Evolutionary conservation across 2,329 filamentous ascomycete species (phyloP).

Genomic region (Fusarium haematococcum): DNA sequence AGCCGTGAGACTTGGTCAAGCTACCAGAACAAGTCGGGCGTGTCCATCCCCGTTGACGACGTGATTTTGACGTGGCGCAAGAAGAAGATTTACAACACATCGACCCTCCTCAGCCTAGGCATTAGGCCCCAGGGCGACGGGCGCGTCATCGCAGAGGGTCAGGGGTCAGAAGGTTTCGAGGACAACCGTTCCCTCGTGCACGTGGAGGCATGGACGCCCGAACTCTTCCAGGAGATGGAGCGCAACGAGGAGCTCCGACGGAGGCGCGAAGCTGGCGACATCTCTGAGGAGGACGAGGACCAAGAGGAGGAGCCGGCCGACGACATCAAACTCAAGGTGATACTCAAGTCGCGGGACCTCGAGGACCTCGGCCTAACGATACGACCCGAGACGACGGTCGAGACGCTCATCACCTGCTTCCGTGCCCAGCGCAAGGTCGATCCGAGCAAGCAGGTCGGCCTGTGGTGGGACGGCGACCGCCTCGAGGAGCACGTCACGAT

Average conservation of each 20-base stretch:
- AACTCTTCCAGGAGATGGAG: conserved; percentile 65
- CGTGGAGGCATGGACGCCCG: conserved; percentile 81
- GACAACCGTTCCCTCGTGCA: conserved; percentile 82
- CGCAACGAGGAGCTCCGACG: conserved; percentile 62
- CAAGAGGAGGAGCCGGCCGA: conserved; percentile 43
- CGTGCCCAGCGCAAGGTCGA: conserved; percentile 64
- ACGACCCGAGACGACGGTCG: conserved; percentile 67
- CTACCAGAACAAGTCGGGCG: conserved; percentile 62
- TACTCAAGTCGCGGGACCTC: conserved; percentile 64
- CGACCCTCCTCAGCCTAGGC: conserved; percentile 76
- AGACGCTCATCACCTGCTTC: conserved; percentile 72
- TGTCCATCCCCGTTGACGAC: conserved; percentile 53
- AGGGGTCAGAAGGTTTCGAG: conserved; percentile 64
- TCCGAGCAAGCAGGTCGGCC: conserved; percentile 64
- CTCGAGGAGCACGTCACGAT: conserved; percentile 72
- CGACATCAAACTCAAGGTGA: conserved; percentile 59
- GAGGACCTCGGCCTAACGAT: conserved; percentile 65
- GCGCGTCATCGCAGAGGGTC: conserved; percentile 54
- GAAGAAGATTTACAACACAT: conserved; percentile 78
- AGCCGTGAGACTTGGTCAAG: conserved; percentile 78
- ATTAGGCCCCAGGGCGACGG: conserved; percentile 60
- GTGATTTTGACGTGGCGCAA: conserved; percentile 86
- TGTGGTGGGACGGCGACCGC: conserved; percentile 82
- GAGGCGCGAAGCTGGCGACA: conserved; percentile 55
- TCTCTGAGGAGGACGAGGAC: conserved; percentile 49